Conservation (phyloP, 257 asterid species). For the Capsicum baccatum region DNA sequence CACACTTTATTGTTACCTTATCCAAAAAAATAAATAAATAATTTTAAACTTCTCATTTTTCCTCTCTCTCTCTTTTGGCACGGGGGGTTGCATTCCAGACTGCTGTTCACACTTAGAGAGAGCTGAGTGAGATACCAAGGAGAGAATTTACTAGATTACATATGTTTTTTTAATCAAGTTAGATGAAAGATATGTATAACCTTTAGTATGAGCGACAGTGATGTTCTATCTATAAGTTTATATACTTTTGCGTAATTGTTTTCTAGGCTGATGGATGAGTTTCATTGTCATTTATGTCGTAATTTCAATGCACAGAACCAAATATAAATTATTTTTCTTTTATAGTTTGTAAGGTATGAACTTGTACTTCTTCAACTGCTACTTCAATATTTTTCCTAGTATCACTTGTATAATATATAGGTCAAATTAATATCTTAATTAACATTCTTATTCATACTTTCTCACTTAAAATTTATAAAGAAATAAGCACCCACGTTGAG, state of each 20-base stretch:
- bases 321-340: background rate
- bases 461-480: background rate
- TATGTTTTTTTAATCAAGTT: no score
- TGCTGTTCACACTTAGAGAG: no score
- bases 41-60: no score
- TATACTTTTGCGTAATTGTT: background rate
- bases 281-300: background rate
- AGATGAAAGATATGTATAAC: background rate
- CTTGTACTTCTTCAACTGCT: background rate
- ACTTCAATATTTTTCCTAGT: background rate
- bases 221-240: background rate
- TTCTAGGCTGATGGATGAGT: background rate
- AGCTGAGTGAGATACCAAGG: no score
- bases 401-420: background rate
- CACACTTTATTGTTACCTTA: no score
- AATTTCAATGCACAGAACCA: background rate
- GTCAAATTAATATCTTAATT: background rate
- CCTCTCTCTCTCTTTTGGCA: no score
- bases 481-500: background rate
- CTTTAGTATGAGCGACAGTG: background rate
- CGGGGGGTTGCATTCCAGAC: no score
- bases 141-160: no score
- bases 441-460: background rate
- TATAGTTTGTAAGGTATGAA: background rate
- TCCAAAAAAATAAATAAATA: no score